A percentile compares a stretch with the other conserved stretches of the same genome.
These are phyloP conservation scores for Aureobasidium sp. DNA, from an alignment of 2,329 filamentous ascomycete genomes.

Conservation along the genomic window DNA sequence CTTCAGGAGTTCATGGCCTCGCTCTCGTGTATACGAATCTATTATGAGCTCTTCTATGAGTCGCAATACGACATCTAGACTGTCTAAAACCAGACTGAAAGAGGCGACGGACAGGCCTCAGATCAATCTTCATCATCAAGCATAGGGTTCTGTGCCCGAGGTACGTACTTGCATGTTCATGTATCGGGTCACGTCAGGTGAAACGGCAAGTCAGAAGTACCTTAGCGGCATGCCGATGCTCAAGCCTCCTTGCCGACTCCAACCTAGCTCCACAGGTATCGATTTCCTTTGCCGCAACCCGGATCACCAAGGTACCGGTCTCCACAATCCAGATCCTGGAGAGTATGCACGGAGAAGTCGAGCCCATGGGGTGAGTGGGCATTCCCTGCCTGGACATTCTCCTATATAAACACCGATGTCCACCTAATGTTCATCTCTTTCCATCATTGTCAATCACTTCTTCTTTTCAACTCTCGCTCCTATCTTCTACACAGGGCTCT, in stretches of 20 bases:
- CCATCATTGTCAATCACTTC: constrained; percentile 5
- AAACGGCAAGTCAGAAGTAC: constrained; percentile 4
- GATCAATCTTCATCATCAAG: background rate
- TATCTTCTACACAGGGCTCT: background rate
- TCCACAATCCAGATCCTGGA: constrained; percentile 9
- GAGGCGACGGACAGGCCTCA: background rate
- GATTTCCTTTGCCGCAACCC: background rate
- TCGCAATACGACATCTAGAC: background rate
- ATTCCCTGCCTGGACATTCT: background rate
- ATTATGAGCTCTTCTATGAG: background rate
- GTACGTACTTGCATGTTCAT: constrained; percentile 2
- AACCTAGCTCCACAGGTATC: background rate
- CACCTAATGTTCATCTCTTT: background rate
- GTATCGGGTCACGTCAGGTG: background rate
- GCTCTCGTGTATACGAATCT: background rate
- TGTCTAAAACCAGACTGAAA: background rate
- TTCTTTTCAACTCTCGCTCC: background rate
- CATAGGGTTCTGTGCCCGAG: background rate
- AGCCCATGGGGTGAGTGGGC: background rate
- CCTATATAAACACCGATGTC: constrained; percentile 6
- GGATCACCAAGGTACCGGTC: background rate
- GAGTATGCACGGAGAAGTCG: background rate
- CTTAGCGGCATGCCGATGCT: constrained; percentile 9
- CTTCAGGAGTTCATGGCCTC: background rate
- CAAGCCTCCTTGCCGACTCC: background rate